Evolutionary conservation across 1,284 basidiomycete species (phyloP).

Genomic region (Leccinum huronense): DNA sequence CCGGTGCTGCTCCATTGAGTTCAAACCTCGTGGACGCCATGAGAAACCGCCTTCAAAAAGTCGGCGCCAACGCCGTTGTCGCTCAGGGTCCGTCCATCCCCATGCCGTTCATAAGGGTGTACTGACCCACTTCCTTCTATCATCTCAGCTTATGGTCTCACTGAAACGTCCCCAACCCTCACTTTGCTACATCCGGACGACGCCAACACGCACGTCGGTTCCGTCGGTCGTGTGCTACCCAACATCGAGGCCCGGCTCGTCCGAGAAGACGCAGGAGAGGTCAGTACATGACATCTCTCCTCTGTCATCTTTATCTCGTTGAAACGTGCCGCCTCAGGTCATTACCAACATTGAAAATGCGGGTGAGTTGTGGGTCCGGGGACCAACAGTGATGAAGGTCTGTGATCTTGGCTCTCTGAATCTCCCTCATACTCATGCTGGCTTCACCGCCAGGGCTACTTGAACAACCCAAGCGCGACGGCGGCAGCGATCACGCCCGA

Average conservation of each 20-base stretch:
- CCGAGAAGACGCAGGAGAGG: slow-evolving; percentile 51
- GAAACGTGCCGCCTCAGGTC: slow-evolving; percentile 16
- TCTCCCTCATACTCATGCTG: neutral
- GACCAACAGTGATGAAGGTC: slow-evolving; percentile 79
- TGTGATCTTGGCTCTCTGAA: slow-evolving; percentile 36
- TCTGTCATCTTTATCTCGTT: neutral
- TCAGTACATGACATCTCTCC: slow-evolving; percentile 14
- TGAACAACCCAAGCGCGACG: slow-evolving; percentile 69
- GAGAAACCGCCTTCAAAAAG: slow-evolving; percentile 39
- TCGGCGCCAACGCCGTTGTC: slow-evolving; percentile 38
- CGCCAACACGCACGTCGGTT: slow-evolving; percentile 51
- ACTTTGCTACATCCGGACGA: slow-evolving; percentile 46
- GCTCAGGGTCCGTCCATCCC: slow-evolving; percentile 44
- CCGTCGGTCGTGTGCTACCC: slow-evolving; percentile 72
- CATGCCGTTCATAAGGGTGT: slow-evolving; percentile 3
- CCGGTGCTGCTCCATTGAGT: slow-evolving; percentile 83
- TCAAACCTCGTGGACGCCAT: slow-evolving; percentile 54
- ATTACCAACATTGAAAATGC: slow-evolving; percentile 29
- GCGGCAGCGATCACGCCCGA: slow-evolving; percentile 63
- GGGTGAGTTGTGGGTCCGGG: slow-evolving; percentile 82
- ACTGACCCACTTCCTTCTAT: neutral
- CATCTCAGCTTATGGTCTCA: slow-evolving; percentile 67
- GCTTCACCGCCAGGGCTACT: slow-evolving; percentile 48
- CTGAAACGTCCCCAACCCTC: slow-evolving; percentile 71
- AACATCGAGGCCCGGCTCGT: slow-evolving; percentile 80